Evolutionary conservation across 768 basidiomycete species (phyloP).

Genomic region (Boletus reticuloceps): DNA sequence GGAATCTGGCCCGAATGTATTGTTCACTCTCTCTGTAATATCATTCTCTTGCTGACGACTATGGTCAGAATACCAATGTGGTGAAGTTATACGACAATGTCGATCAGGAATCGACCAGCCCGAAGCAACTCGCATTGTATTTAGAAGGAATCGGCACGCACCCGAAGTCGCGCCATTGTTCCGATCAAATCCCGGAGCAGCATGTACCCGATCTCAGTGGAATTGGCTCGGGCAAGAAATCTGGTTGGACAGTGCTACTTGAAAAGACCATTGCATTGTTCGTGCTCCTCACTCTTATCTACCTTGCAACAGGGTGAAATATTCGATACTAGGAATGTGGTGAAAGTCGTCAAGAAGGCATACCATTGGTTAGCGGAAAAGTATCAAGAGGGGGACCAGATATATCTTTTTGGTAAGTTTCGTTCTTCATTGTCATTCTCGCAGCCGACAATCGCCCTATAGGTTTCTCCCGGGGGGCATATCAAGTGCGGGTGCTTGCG

Average conservation of each 20-base stretch:
- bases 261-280: conserved; percentile 4
- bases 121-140: conserved; percentile 34
- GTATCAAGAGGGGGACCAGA: conserved; percentile 12
- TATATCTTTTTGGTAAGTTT: conserved; percentile 37
- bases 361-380: conserved; percentile 1
- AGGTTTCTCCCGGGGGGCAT: conserved; percentile 45
- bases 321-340: conserved; percentile 2
- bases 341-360: conserved; percentile 1
- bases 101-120: conserved; percentile 10
- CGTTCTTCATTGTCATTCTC: background rate
- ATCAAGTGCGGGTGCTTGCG: conserved; percentile 38
- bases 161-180: too few species aligned
- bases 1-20: conserved; percentile 20
- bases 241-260: background rate
- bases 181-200: too few species aligned
- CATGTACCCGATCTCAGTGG: background rate
- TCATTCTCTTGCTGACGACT: too few species aligned
- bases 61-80: too few species aligned
- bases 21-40: background rate
- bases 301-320: background rate
- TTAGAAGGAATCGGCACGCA: conserved; percentile 38
- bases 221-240: conserved; percentile 19
- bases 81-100: too few species aligned
- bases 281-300: background rate
- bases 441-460: background rate